phyloP scores from a whole-genome alignment of 805 yeast genomes.

The Pichia occidentalis region DNA sequence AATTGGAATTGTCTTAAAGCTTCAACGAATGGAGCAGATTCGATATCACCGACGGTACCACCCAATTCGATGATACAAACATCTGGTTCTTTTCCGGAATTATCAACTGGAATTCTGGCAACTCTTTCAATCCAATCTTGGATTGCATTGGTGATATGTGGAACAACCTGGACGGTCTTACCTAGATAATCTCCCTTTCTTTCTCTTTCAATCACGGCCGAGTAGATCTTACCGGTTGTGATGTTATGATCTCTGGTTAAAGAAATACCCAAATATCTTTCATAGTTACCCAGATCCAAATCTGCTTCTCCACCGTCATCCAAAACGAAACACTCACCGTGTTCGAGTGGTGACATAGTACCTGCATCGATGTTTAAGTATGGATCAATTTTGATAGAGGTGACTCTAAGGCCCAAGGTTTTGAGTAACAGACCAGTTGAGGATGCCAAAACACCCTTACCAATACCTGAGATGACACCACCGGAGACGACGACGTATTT shows the following conservation, averaged over 20 bases:
- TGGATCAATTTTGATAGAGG: constrained; percentile 97
- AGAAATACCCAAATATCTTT: constrained; percentile 90
- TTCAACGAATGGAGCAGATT: constrained; percentile 97
- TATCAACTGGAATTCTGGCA: constrained; percentile 85
- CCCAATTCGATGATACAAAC: constrained; percentile 96
- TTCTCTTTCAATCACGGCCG: constrained; percentile 88
- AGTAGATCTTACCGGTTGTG: constrained; percentile 96
- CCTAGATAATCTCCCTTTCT: constrained; percentile 97
- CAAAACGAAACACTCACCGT: constrained; percentile 96
- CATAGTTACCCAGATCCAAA: constrained; percentile 96
- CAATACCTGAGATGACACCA: constrained; percentile 99
- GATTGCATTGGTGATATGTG: constrained; percentile 94
- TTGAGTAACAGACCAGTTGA: constrained; percentile 93
- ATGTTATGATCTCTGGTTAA: constrained; percentile 92
- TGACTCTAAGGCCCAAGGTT: constrained; percentile 89
- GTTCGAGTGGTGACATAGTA: constrained; percentile 98
- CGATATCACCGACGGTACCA: constrained; percentile 99
- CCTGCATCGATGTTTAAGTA: constrained; percentile 99
- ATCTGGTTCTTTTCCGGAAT: constrained; percentile 83
- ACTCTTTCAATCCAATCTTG: constrained; percentile 98
- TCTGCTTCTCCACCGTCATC: constrained; percentile 99
- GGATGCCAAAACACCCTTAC: constrained; percentile 97
- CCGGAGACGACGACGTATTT: constrained; percentile 99
- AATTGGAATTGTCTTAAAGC: constrained; percentile 98
- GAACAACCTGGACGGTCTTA: constrained; percentile 99